Conservation (phyloP, 2,329 filamentous ascomycete genomes). For the Botrytis porri region DNA sequence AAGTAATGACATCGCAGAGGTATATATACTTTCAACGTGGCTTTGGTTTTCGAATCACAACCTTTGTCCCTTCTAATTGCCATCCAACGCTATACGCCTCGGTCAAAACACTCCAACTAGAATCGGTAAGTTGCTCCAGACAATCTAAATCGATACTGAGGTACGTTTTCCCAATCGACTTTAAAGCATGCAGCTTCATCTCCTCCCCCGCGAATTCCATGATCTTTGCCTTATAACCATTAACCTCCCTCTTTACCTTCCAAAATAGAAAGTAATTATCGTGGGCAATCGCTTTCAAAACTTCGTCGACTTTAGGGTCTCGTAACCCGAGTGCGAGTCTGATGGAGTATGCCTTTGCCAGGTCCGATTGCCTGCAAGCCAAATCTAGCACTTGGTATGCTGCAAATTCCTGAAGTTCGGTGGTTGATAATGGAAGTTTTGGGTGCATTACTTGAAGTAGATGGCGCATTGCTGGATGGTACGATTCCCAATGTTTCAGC, state of each 20-base stretch:
- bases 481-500: constrained; percentile 78
- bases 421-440: constrained; percentile 61
- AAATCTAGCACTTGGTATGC: constrained; percentile 83
- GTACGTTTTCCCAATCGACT: constrained; percentile 83
- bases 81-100: constrained; percentile 75
- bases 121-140: constrained; percentile 65
- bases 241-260: constrained; percentile 65
- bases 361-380: constrained; percentile 75
- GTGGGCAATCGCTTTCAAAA: constrained; percentile 68
- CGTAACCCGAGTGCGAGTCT: constrained; percentile 58
- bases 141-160: constrained; percentile 66
- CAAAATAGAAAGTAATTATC: constrained; percentile 84
- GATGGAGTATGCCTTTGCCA: constrained; percentile 69
- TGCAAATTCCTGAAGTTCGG: constrained; percentile 76
- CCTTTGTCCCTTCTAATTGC: constrained; percentile 69
- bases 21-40: constrained; percentile 37
- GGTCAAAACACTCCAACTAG: constrained; percentile 69
- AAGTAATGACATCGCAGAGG: neutral
- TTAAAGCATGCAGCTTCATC: constrained; percentile 74
- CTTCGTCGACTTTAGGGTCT: constrained; percentile 65
- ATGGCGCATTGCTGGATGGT: constrained; percentile 81
- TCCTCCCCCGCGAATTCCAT: constrained; percentile 77
- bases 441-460: constrained; percentile 71
- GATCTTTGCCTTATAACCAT: constrained; percentile 75
- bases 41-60: constrained; percentile 70